These are phyloP conservation scores for Tuber umbilicatum DNA, from an alignment of 495 filamentous ascomycete genomes.

Conservation along the genomic window DNA sequence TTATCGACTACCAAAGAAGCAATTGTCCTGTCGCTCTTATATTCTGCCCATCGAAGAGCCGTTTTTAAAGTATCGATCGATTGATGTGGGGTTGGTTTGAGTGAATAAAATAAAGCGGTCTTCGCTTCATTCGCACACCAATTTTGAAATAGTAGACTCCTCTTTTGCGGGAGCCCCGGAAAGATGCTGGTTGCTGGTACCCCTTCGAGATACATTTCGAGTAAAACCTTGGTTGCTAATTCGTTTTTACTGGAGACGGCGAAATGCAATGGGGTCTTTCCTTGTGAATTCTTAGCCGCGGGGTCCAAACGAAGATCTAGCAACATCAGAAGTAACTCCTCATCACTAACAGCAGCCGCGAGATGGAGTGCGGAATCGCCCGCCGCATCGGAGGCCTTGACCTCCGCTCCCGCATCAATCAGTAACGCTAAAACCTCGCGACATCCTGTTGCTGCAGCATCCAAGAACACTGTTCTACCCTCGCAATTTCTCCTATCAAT, in stretches of 20 bases:
- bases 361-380: not conserved
- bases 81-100: not conserved
- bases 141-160: not conserved
- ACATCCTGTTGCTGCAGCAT: not conserved
- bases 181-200: not conserved
- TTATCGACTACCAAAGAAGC: not conserved
- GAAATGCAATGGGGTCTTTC: not conserved
- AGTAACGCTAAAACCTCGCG: not conserved
- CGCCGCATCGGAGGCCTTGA: not conserved
- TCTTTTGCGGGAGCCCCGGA: not conserved
- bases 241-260: not conserved
- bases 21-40: not conserved
- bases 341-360: not conserved
- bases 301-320: not conserved
- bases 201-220: not conserved
- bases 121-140: not conserved
- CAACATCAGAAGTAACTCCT: not conserved
- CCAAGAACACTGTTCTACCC: not conserved
- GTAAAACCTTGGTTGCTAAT: not conserved
- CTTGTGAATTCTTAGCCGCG: not conserved
- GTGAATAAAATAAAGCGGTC: not conserved
- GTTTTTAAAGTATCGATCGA: constrained; percentile 3
- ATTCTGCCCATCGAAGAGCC: not conserved
- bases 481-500: not conserved
- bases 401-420: not conserved